phyloP scores from a whole-genome alignment of 371 early-diverging fungal species.

The Mucor circinelloides region DNA sequence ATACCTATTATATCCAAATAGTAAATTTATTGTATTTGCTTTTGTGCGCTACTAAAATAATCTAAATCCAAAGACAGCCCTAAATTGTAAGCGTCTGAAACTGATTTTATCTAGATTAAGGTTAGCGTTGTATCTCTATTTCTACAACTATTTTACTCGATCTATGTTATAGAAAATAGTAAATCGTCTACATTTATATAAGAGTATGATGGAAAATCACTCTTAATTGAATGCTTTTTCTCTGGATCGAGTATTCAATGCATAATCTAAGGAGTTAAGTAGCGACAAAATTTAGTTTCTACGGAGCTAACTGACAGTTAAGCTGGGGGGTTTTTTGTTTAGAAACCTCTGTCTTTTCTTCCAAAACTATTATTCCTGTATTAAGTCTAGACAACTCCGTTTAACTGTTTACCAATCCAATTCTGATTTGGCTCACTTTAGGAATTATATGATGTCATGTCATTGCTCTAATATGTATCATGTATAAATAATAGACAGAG shows the following conservation, averaged over 20 bases:
- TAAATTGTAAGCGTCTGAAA: neutral
- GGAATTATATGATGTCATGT: neutral
- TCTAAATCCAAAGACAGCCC: neutral
- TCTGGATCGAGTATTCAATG: neutral
- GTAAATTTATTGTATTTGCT: neutral
- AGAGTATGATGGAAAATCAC: too few relatives aligned
- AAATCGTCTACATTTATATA: too few relatives aligned
- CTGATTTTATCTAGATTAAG: neutral
- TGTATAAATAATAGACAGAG: neutral
- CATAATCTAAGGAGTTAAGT: neutral
- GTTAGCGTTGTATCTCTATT: neutral
- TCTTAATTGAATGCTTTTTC: neutral
- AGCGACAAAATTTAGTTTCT: neutral
- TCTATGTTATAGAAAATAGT: neutral
- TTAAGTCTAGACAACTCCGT: neutral
- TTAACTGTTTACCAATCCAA: neutral
- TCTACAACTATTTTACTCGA: neutral
- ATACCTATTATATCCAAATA: neutral
- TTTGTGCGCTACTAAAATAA: neutral
- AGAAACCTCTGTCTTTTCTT: neutral
- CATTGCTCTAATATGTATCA: neutral
- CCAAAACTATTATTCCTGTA: neutral
- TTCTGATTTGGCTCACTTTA: neutral
- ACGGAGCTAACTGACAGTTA: neutral
- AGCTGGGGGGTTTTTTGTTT: neutral